Evolutionary conservation across 2,329 filamentous ascomycete genomes (phyloP), one percentile per base, ranked within the genome.

Genomic region (Chalara sp.): DNA sequence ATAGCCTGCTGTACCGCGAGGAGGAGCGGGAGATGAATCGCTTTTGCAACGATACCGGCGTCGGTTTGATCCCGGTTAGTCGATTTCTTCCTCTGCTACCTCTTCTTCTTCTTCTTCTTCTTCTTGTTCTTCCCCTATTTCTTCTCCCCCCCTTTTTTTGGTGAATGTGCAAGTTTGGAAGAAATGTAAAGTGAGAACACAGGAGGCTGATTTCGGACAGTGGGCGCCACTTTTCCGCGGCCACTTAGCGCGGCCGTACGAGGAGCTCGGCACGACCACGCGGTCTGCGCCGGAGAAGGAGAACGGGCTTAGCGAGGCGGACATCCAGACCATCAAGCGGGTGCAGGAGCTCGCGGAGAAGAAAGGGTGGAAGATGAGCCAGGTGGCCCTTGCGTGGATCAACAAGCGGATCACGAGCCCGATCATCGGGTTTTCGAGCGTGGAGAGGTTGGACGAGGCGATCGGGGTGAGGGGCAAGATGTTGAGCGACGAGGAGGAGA

Each of bases 291-390:
- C 53, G 5, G 61, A 61, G 28, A 64, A 65, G 12, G 69, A 65
- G 2, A 63, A 46, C 61, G 70, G 59, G 58, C 63, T 60, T 6
- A 61, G 57, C 0, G 74, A 77, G 32, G 65, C 65, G 0, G 78
- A 81, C 55, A 69, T 70, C 57, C 67, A 70, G 62, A 82, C 76
- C 47, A 72, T 82, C 37, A 66, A 68, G 35, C 70, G 78, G 0
- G 76, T 83, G 1, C 70, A 80, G 63, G 73, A 81, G 60, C 54
- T 83, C 30, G 78, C 79, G 1, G 70, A 74, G 59, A 79, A 78
- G 69, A 75, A 74, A 59, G 74, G 70, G 0, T 74, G 76, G 66
- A 78, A 70, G 55, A 82, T 82, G 79, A 75, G 72, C 48, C 74
- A 79, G 54, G 73, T 83, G 37, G 74, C 77, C 3, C 68, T 79